Evolutionary conservation across 208 protist genomes (phyloP), one percentile per base, ranked within the genome.

Genomic region (Crithidia bombi): DNA sequence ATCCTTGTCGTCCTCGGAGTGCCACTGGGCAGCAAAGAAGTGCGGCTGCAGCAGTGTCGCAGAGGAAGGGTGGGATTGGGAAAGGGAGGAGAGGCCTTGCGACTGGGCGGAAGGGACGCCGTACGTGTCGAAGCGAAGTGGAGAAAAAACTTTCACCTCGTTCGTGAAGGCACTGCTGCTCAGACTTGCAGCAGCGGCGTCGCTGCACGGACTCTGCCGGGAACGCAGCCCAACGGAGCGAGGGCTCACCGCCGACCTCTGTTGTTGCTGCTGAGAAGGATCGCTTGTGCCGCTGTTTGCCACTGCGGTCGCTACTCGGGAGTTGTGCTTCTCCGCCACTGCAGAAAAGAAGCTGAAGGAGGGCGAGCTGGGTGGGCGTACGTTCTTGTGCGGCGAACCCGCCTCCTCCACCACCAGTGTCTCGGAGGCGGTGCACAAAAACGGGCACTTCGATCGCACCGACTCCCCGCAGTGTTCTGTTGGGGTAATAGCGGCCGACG

Each of bases 261-360:
- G 28, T 17, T 35, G 32, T 6, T 23, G 28, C 44, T 35, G 17
- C 5, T 47, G 21, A n/a, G n/a, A n/a, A n/a, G n/a, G n/a, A 4
- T 3, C 39, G 57, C 7, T 51, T 15, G 44, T 65, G 26, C 44
- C 59, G 59, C 59, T 68, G 51, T 32, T 38, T 0, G 39, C 15
- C 41, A 1, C 32, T 39, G 10, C 35, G n/a, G 15, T 19, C 21
- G 52, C 3, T 25, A 3, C 3, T 23, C 59, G 59, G 44, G 41
- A 51, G 39, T 50, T 4, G 10, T 44, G 59, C 59, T 33, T 26
- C 44, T 65, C 59, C 9, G 21, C 30, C 32, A 54, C 59, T 3
- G 28, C n/a, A 7, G 70, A 38, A 33, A 76, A 76, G 56, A 58
- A 66, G 28, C 62, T 58, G 36, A 76, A 76, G 63, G 63, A 76